Percentiles rank a stretch among this genome's conserved stretches.
phyloP scores from a whole-genome alignment of 2,329 filamentous ascomycete genomes.

The Alternaria ethzedia region DNA sequence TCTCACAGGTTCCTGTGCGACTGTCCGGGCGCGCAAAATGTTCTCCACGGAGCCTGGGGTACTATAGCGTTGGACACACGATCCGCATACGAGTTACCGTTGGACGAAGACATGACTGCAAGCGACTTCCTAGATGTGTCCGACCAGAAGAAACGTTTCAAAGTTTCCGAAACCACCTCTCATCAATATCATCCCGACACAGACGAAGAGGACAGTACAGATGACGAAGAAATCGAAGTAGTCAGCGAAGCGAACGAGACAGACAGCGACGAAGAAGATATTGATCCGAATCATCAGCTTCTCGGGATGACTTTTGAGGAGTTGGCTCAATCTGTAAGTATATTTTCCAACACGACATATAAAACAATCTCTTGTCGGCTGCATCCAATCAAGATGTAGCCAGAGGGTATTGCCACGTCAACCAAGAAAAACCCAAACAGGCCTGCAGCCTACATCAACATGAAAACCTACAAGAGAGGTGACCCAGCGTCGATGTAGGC shows the following conservation, averaged over 20 bases:
- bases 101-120: background rate
- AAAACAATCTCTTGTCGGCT: background rate
- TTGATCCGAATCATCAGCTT: background rate
- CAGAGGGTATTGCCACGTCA: background rate
- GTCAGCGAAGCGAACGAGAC: background rate
- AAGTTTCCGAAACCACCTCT: background rate
- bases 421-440: background rate
- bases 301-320: background rate
- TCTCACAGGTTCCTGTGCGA: conserved; percentile 8
- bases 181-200: background rate
- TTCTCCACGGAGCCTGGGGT: conserved; percentile 36
- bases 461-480: too few relatives aligned
- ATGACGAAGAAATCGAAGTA: background rate
- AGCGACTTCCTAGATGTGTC: conserved; percentile 18
- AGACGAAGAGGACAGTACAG: background rate
- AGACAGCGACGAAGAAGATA: background rate
- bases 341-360: too few relatives aligned
- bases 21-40: conserved; percentile 10
- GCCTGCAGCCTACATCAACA: background rate
- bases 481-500: too few relatives aligned
- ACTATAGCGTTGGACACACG: conserved; percentile 36
- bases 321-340: background rate
- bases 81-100: conserved; percentile 28
- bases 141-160: conserved; percentile 11
- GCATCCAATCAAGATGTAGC: background rate